Conservation (phyloP, 2,329 filamentous ascomycete species). For the Fusarium sp. region DNA sequence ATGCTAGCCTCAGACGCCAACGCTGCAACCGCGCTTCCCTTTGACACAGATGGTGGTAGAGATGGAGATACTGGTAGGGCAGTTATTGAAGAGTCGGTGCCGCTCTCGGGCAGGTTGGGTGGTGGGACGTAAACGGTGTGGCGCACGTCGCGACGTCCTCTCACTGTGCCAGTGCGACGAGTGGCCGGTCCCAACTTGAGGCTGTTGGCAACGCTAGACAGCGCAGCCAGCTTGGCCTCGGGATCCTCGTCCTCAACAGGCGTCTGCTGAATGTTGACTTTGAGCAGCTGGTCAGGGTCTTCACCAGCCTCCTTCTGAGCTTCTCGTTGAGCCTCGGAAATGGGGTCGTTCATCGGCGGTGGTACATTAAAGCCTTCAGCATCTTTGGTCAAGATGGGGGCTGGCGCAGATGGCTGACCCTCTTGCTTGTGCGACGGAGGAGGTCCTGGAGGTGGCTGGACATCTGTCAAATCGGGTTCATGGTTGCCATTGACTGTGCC, state of each 20-base stretch:
- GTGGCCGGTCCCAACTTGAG: slow-evolving; percentile 77
- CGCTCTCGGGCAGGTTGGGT: slow-evolving; percentile 54
- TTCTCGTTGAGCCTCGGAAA: slow-evolving; percentile 82
- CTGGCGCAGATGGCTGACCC: slow-evolving; percentile 54
- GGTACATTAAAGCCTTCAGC: slow-evolving; percentile 85
- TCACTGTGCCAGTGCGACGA: slow-evolving; percentile 81
- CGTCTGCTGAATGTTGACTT: slow-evolving; percentile 83
- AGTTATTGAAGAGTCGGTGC: slow-evolving; percentile 45
- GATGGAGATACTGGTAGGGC: slow-evolving; percentile 43
- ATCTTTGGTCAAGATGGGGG: slow-evolving; percentile 69
- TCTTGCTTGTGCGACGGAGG: slow-evolving; percentile 61
- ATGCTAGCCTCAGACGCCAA: slow-evolving; percentile 75
- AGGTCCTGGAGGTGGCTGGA: slow-evolving; percentile 66
- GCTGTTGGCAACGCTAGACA: slow-evolving; percentile 82
- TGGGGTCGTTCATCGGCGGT: slow-evolving; percentile 72
- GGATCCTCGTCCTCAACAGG: slow-evolving; percentile 85
- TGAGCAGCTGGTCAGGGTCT: slow-evolving; percentile 78
- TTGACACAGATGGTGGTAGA: slow-evolving; percentile 45
- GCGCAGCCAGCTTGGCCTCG: slow-evolving; percentile 79
- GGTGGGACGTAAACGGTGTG: slow-evolving; percentile 88
- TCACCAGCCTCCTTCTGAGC: slow-evolving; percentile 62
- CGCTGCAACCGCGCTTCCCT: slow-evolving; percentile 63
- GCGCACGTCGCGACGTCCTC: slow-evolving; percentile 90
- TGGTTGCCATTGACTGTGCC: slow-evolving; percentile 64
- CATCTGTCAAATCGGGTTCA: slow-evolving; percentile 64